A percentile compares a stretch with the other conserved stretches of the same genome.
Conservation (phyloP, 495 filamentous ascomycete species). For the Penicillium turbatum region DNA sequence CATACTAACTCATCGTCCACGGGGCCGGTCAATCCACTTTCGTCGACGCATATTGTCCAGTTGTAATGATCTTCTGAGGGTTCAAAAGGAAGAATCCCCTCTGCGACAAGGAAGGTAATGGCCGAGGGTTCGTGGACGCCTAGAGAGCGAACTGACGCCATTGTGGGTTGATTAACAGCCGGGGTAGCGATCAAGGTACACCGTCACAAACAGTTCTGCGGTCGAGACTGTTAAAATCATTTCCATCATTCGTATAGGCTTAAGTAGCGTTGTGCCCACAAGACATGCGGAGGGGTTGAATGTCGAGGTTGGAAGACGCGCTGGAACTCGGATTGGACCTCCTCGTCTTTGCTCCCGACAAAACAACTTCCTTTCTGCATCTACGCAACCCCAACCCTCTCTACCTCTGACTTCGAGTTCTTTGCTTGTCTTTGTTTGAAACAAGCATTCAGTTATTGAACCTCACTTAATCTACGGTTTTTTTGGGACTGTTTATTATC, state of each 20-base stretch:
- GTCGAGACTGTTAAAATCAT: slow-evolving; percentile 10
- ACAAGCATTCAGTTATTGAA: background rate
- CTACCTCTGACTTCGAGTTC: background rate
- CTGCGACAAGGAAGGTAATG: slow-evolving; percentile 75
- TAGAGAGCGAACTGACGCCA: slow-evolving; percentile 85
- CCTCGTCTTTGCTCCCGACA: slow-evolving; percentile 16
- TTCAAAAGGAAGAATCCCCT: slow-evolving; percentile 69
- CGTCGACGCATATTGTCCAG: slow-evolving; percentile 58
- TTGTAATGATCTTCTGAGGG: slow-evolving; percentile 62
- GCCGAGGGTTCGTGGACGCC: slow-evolving; percentile 83
- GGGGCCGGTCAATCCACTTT: slow-evolving; percentile 37
- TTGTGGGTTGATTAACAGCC: slow-evolving; percentile 39
- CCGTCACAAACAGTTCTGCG: slow-evolving; percentile 21
- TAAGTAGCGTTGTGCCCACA: slow-evolving; percentile 4
- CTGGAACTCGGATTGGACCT: slow-evolving; percentile 28
- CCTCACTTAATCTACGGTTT: background rate
- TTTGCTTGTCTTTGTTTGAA: background rate
- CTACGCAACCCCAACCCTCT: slow-evolving; percentile 11
- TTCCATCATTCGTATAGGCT: slow-evolving; percentile 13
- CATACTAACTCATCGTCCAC: slow-evolving; percentile 81
- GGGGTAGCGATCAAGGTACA: slow-evolving; percentile 17
- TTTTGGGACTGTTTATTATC: background rate
- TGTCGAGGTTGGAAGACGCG: slow-evolving; percentile 22
- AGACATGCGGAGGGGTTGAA: slow-evolving; percentile 17
- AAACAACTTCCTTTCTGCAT: slow-evolving; percentile 26